These are phyloP conservation scores for Serendipita sp. DNA, from an alignment of 768 basidiomycete species.

Conservation along the genomic window DNA sequence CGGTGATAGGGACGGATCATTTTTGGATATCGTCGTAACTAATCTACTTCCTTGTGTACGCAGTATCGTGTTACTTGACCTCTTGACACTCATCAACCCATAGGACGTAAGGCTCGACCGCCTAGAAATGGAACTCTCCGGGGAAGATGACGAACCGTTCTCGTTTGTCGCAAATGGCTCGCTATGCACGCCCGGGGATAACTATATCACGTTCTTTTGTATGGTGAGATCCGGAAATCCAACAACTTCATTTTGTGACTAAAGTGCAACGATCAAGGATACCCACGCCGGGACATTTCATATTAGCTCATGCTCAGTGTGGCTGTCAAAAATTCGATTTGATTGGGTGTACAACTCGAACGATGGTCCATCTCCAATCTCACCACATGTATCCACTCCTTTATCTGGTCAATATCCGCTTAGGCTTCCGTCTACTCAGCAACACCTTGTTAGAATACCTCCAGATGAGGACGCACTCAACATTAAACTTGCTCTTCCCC, in stretches of 20 bases:
- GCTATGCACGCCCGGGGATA: constrained; percentile 41
- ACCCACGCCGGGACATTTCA: not conserved
- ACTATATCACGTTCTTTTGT: constrained; percentile 43
- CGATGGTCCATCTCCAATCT: not conserved
- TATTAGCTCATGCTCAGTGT: not conserved
- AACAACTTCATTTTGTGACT: no score
- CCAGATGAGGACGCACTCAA: constrained; percentile 45
- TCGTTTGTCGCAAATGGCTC: constrained; percentile 31
- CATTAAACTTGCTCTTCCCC: constrained; percentile 29
- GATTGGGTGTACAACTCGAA: not conserved
- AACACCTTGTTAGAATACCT: constrained; percentile 39
- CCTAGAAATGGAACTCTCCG: constrained; percentile 41
- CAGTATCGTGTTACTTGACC: constrained; percentile 11
- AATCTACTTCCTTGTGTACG: constrained; percentile 68
- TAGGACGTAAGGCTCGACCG: constrained; percentile 49
- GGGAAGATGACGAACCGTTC: constrained; percentile 45
- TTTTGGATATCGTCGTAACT: constrained; percentile 37
- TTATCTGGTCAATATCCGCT: not conserved
- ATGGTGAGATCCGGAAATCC: constrained; percentile 33
- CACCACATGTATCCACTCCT: not conserved
- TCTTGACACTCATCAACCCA: not conserved
- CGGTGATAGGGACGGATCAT: constrained; percentile 49
- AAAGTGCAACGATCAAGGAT: not conserved
- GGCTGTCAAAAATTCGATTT: not conserved
- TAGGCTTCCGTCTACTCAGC: not conserved